Base-by-base conservation (phyloP, 2,329 filamentous ascomycete species). In the Scytalidium sp. region DNA sequence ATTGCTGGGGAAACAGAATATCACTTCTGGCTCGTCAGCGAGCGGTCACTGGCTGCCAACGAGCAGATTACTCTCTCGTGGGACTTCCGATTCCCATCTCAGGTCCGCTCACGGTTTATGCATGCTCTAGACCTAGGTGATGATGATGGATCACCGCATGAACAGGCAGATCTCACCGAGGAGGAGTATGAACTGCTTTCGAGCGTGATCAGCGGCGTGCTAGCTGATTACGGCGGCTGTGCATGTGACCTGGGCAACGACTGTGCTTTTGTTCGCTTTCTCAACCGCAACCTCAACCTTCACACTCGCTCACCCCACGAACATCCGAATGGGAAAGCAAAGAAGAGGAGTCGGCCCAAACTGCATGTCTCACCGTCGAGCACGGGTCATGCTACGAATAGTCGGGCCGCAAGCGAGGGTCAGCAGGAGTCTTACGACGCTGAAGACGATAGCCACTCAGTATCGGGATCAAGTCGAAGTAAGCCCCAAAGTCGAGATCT, bases 11-110 rank as follows among this genome's bases (percentile, higher is more conserved):
- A 80, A 3, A 85, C 84, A 1, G 86, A 93, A 56, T 96, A 93
- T 63, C 90, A 94, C 64, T 96, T 97, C 67, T 97, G 93, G 81
- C 85, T 97, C 55, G 83, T 96, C 51, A 91, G 90, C 60, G 89
- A 89, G 59, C 81, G 87, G 47, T 78, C 85, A 32, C 91, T 97
- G 49, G 69, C 78, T 15, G 74, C 83, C 1, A 75, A 78, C 39
- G 82, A 84, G 60, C 81, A 84, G 60, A 82, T 80, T 60, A 89
- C 75, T 21, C 80, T 77, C 59, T 80, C 73, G 47, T 90, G 76
- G 89, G 89, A 83, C 63, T 93, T 78, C 70, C 81, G 68, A 56
- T 79, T 78, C 57, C 80, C 74, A 59, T 86, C 75, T 64, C 79
- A 71, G 54, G 70, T 75, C 2, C 73, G 74, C 47, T 66, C 70